A percentile compares a stretch with the other conserved stretches of the same genome.
Evolutionary conservation across 2,329 filamentous ascomycete species (phyloP).

Genomic region (Botryotinia globosa): DNA sequence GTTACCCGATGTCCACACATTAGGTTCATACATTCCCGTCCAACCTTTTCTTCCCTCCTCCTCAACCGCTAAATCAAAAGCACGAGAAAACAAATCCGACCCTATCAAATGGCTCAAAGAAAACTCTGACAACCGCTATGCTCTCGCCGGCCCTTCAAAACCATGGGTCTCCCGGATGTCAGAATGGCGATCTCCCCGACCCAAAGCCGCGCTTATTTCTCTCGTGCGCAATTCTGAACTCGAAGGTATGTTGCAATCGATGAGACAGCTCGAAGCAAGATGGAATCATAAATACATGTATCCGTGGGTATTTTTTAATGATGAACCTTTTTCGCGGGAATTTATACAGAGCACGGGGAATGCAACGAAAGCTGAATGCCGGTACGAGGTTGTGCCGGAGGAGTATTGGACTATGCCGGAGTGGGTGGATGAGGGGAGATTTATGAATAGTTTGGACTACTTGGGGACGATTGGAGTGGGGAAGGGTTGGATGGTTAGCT

Average conservation of each 20-base stretch:
- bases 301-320: constrained; percentile 86
- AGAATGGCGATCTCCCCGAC: constrained; percentile 25
- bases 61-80: background rate
- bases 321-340: constrained; percentile 71
- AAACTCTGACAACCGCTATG: constrained; percentile 39
- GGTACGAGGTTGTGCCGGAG: constrained; percentile 71
- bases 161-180: background rate
- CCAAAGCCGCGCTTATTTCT: constrained; percentile 53
- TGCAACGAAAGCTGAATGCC: constrained; percentile 67
- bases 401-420: constrained; percentile 96
- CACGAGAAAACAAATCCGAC: constrained; percentile 25
- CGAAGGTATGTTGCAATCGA: constrained; percentile 63
- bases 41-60: background rate
- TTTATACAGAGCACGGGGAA: constrained; percentile 69
- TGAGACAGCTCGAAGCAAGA: constrained; percentile 69
- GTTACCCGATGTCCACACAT: background rate
- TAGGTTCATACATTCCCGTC: constrained; percentile 1
- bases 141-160: constrained; percentile 20
- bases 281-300: constrained; percentile 73
- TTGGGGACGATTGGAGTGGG: constrained; percentile 94
- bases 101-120: constrained; percentile 38
- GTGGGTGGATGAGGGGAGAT: constrained; percentile 91
- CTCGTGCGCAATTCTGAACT: constrained; percentile 72
- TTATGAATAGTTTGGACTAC: constrained; percentile 81
- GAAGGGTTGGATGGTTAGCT: constrained; percentile 92